Base-by-base conservation (phyloP, 108 stramenopile genomes). In the Conticribra guillardii region DNA sequence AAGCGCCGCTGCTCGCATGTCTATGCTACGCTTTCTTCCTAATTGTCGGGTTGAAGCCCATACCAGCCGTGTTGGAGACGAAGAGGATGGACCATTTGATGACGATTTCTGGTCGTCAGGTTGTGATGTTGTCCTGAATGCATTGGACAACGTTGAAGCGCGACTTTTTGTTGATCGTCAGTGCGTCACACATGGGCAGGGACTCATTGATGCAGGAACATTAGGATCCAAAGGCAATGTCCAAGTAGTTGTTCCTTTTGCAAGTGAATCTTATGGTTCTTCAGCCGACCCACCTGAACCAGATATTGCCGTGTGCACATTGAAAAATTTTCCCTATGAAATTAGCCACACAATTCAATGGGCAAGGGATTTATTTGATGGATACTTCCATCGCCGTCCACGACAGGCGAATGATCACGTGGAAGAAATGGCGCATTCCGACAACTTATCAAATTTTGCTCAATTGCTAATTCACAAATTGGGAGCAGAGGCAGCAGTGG, bases 131-230 rank as follows among this genome's bases (percentile, higher is more conserved):
- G 89, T 99, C 30, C 74, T 99, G 28, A 97, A 97, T 51, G 98
- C 99, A 32, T 87, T 99, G 23, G 99, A 99, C 81, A 99, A 99
- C 63, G 83, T 99, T 33, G 97, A 98, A 69, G 96, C 99, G 0
- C 83, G 99, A 15, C 67, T 95, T 2, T 93, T 85, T 61, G 89
- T 93, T 58, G 94, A 95, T 67, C 33, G 66, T 17, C 86, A 92
- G 48, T 95, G 94, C 66, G 91, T 95, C 3, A 63, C 83, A 15
- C 79, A 93, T 59, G 55, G 79, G 37, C 81, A 87, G 48, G 82
- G 89, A 9, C 33, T 95, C 31, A 82, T 95, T 51, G 94, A 95
- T 71, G 87, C 91, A 15, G 94, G 94, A 11, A 95, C 94, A 15
- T 44, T 95, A 23, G 94, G 94, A 19, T 79, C 94, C 1, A 95